phyloP scores from a whole-genome alignment of 805 yeast species.

The Candida yuanshanica region DNA sequence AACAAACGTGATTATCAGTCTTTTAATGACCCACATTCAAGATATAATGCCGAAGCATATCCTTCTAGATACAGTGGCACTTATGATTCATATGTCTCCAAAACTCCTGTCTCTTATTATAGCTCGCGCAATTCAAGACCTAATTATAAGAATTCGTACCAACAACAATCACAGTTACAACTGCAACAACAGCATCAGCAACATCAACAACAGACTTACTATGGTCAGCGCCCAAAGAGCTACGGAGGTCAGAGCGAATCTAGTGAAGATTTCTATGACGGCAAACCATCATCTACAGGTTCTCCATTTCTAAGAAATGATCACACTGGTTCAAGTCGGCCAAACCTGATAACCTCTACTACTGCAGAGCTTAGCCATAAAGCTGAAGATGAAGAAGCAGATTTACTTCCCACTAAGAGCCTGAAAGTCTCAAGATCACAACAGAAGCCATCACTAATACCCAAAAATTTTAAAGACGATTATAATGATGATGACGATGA shows the following conservation, averaged over 20 bases:
- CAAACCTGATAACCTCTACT: neutral
- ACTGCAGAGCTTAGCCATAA: neutral
- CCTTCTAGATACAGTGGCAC: neutral
- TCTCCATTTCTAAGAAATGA: neutral
- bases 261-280: neutral
- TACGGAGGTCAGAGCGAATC: neutral
- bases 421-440: neutral
- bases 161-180: neutral
- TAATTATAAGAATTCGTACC: neutral
- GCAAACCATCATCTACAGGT: neutral
- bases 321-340: neutral
- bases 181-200: neutral
- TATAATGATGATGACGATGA: conserved; percentile 21
- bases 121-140: neutral
- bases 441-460: conserved; percentile 20
- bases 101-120: neutral
- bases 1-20: neutral
- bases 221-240: neutral
- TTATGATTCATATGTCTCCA: neutral
- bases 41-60: neutral
- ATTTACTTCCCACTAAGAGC: neutral
- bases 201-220: neutral
- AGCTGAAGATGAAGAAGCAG: neutral
- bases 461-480: conserved; percentile 21
- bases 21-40: neutral